Percentiles rank a stretch among this genome's conserved stretches.
phyloP scores from a whole-genome alignment of 2,329 filamentous ascomycete genomes.

The Periconia sp. region DNA sequence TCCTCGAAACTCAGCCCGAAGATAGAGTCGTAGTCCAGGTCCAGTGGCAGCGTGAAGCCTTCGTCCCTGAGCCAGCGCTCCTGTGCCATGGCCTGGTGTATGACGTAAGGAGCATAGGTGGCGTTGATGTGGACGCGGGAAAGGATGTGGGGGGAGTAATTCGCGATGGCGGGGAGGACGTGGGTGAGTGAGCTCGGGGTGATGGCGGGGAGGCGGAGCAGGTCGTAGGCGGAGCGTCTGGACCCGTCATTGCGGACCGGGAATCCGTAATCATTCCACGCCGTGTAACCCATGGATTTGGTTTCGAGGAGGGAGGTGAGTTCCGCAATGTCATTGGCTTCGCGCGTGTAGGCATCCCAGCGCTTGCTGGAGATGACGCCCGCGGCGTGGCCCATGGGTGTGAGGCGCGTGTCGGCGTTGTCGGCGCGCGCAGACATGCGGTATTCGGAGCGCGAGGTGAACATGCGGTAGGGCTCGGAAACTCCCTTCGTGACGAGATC shows the following conservation, averaged over 20 bases:
- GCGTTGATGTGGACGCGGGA: constrained; percentile 78
- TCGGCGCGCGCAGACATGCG: constrained; percentile 89
- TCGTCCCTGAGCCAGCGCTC: constrained; percentile 76
- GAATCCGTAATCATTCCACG: constrained; percentile 74
- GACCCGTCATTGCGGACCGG: constrained; percentile 65
- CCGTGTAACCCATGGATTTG: constrained; percentile 60
- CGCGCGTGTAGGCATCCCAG: constrained; percentile 70
- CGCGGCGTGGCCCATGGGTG: constrained; percentile 71
- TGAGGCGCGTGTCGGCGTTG: constrained; percentile 89
- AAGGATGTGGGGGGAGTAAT: constrained; percentile 62
- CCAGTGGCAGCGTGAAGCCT: constrained; percentile 66
- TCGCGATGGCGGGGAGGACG: constrained; percentile 58
- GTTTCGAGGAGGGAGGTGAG: constrained; percentile 63
- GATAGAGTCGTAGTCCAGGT: constrained; percentile 75
- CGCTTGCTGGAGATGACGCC: constrained; percentile 78
- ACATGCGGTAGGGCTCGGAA: constrained; percentile 97
- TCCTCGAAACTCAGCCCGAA: constrained; percentile 79
- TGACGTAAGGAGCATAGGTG: constrained; percentile 83
- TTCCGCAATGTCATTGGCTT: constrained; percentile 66
- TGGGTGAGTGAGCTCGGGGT: constrained; percentile 60
- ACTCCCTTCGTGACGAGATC: constrained; percentile 97
- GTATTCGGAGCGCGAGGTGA: constrained; percentile 93
- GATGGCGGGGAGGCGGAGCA: constrained; percentile 65
- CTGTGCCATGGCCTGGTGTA: constrained; percentile 68
- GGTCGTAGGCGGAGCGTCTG: constrained; percentile 73